These are phyloP conservation scores for Neonectria coccinea DNA, from an alignment of 2,329 filamentous ascomycete genomes.

Conservation along the genomic window DNA sequence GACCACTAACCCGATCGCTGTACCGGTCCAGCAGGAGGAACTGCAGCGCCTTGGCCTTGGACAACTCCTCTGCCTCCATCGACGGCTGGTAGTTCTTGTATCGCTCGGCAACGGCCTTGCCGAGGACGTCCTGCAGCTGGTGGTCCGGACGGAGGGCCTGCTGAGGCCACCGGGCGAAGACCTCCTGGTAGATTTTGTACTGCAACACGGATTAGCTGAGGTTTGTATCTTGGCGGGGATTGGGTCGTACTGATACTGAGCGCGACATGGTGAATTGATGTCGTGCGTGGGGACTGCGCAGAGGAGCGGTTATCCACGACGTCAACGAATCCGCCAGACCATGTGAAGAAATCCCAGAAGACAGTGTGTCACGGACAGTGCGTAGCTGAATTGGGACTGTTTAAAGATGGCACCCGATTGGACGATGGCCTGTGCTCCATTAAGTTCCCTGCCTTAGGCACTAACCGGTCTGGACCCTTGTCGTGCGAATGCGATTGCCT, in stretches of 20 bases:
- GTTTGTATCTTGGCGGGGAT: neutral
- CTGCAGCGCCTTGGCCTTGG: conserved; percentile 70
- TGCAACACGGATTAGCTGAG: conserved; percentile 31
- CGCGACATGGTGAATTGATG: conserved; percentile 49
- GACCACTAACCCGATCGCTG: conserved; percentile 61
- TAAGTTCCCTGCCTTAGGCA: conserved; percentile 17
- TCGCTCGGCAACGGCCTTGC: conserved; percentile 51
- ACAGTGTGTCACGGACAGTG: conserved; percentile 25
- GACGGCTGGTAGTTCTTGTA: conserved; percentile 49
- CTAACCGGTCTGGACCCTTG: neutral
- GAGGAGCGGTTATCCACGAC: conserved; percentile 34
- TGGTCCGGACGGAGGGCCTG: conserved; percentile 72
- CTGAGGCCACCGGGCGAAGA: conserved; percentile 69
- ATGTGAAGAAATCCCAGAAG: conserved; percentile 40
- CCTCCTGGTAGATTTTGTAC: conserved; percentile 54
- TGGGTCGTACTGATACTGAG: conserved; percentile 47
- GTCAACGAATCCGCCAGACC: conserved; percentile 35
- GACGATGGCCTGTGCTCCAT: neutral
- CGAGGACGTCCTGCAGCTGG: conserved; percentile 70
- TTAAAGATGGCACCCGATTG: conserved; percentile 31
- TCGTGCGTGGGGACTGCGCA: conserved; percentile 21
- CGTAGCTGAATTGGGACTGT: conserved; percentile 17
- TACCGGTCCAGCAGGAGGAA: conserved; percentile 71
- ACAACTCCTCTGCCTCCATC: conserved; percentile 62
- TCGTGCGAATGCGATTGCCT: conserved; percentile 10